phyloP scores from a whole-genome alignment of 441 rosid genomes.

The Gossypium armourianum region DNA sequence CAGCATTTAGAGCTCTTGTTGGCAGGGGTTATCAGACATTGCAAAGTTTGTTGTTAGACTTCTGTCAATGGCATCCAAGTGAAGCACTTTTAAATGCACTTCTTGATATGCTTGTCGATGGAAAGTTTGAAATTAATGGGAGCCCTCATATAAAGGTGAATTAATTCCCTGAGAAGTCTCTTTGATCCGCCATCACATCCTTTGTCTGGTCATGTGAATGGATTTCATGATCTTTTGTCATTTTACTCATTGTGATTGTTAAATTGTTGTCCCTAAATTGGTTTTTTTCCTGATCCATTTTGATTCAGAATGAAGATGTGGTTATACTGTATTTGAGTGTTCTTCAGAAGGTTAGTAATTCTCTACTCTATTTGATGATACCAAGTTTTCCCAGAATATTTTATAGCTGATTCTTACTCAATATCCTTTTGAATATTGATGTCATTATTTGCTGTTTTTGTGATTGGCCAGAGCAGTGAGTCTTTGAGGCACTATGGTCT shows the following conservation, averaged over 20 bases:
- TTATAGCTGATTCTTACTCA: not conserved
- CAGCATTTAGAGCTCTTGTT: slow-evolving; percentile 82
- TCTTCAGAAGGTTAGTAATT: slow-evolving; percentile 86
- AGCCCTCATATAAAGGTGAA: slow-evolving; percentile 69
- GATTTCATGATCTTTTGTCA: not conserved
- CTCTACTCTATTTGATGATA: slow-evolving; percentile 4
- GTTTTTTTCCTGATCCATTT: slow-evolving; percentile 22
- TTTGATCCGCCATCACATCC: slow-evolving; percentile 6
- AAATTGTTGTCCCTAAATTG: not conserved
- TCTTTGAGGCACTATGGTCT: slow-evolving; percentile 81
- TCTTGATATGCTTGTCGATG: slow-evolving; percentile 98
- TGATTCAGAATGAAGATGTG: slow-evolving; percentile 88
- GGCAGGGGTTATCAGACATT: slow-evolving; percentile 93
- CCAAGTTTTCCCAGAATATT: not conserved
- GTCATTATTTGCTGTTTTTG: slow-evolving; percentile 38
- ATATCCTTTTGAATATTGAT: slow-evolving; percentile 11
- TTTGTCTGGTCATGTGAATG: slow-evolving; percentile 4
- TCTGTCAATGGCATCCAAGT: slow-evolving; percentile 74
- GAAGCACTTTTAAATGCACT: slow-evolving; percentile 74
- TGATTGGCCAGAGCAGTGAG: slow-evolving; percentile 99
- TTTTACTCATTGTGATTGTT: not conserved
- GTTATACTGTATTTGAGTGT: slow-evolving; percentile 79
- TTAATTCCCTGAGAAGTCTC: slow-evolving; percentile 14
- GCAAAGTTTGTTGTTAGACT: slow-evolving; percentile 82
- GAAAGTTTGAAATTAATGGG: slow-evolving; percentile 63